Evolutionary conservation across 768 basidiomycete genomes (phyloP).

Genomic region (Termitomyces heimii): DNA sequence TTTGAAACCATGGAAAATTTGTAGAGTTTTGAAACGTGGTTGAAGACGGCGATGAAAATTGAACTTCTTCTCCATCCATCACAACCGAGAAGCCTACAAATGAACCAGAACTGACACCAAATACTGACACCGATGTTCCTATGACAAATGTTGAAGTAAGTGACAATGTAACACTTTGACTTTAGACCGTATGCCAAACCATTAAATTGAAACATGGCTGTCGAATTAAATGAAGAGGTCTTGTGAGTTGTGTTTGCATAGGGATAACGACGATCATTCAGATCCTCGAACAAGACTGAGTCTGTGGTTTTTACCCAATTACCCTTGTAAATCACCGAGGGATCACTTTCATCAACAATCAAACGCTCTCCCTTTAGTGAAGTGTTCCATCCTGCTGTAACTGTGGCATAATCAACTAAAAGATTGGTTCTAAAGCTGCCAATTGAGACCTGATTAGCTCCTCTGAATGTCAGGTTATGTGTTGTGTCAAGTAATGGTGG

Average conservation of each 20-base stretch:
- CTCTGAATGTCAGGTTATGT: not conserved
- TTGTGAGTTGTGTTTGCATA: not conserved
- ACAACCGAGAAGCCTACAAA: rapidly evolving
- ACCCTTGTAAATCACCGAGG: not conserved
- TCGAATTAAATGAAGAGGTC: not conserved
- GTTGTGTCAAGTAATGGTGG: not conserved
- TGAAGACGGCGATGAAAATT: rapidly evolving
- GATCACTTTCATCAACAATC: not conserved
- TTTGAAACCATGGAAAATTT: not conserved
- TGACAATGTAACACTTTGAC: not conserved
- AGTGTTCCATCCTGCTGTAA: not conserved
- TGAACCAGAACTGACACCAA: not conserved
- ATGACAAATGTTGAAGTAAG: not conserved
- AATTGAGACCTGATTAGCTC: too few species aligned
- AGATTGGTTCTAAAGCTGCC: not conserved
- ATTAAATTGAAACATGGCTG: not conserved
- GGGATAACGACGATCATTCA: not conserved
- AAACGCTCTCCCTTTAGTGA: not conserved
- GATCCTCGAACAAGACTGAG: too few species aligned
- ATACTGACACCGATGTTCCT: not conserved
- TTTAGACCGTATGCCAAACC: not conserved
- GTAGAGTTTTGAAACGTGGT: not conserved
- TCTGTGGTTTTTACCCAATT: not conserved
- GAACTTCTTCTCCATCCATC: not conserved
- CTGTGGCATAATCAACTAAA: not conserved